Base-by-base conservation (phyloP, 306 rosid species). In the Vachellia collinsii region DNA sequence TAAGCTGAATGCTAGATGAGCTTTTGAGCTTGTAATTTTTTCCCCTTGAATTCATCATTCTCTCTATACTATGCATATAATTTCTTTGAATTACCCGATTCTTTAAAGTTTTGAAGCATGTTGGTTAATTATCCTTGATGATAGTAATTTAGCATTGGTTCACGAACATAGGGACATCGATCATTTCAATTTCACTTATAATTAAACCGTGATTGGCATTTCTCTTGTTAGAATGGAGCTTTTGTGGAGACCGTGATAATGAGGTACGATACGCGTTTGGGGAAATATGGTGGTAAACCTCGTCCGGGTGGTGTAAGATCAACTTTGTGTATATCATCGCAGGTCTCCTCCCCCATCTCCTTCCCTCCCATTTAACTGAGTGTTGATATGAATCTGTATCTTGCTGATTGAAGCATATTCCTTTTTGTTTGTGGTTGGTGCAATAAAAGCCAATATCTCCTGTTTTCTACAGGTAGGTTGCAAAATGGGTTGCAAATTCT, bases 401-500 rank as follows among this genome's bases (percentile, higher is more conserved):
- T 23, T 41, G 19, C 48, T 53, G 48, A 17, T 47, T 47, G 74
- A 42, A 41, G 47, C 41, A 23, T 48, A 38, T 74, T 22, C 39
- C 50, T 39, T 59, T 74, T 53, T 8, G 17, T 72, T 22, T 47
- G 73, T 25, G 19, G 47, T 12, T 29, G 62, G 13, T 68, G 20
- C 62, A 43, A 44, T 66, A 54, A 67, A 69, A 9, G 54, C 44
- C 39, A 22, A 63, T 51, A 11, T 14, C 62, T 59, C 48, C 44
- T 39, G 46, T 70, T 68, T 23, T 37, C 13, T 75, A 42, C 70
- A 93, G 97, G 99, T 92, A 50, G 99, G 99, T 38, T 95, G 99
- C 88, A 95, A 95, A 86, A 93, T 95, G 99, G 99, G 98, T 44
- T 95, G 99, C 87, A 91, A 84, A 4, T 95, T 95, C 85, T 95